A percentile compares a stretch with the other conserved stretches of the same genome.
Conservation (phyloP, 306 rosid genomes). For the Ormosia semicastrata region DNA sequence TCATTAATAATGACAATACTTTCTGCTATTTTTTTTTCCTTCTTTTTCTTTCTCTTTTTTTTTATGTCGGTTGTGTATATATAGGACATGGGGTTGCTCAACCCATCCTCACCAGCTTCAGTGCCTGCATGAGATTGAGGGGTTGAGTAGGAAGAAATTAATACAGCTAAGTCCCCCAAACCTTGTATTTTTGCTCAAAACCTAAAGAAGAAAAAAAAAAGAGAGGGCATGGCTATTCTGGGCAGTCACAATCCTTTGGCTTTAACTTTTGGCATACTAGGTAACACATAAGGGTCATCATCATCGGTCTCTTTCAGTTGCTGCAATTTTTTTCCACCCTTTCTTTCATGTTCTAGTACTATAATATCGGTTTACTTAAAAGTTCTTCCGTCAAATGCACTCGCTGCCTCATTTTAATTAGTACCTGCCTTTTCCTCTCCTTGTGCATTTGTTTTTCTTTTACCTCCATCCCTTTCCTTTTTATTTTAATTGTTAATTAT, state of each 20-base stretch:
- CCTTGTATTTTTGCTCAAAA: background rate
- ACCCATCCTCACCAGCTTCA: constrained; percentile 20
- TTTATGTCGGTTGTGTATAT: constrained; percentile 19
- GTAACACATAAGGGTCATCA: constrained; percentile 28
- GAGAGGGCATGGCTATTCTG: constrained; percentile 33
- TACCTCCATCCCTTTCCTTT: background rate
- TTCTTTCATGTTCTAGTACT: background rate
- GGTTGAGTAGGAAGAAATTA: background rate
- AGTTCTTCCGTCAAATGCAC: background rate
- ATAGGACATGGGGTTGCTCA: background rate
- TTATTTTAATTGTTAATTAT: background rate
- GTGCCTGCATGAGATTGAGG: constrained; percentile 22
- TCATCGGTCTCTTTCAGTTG: background rate
- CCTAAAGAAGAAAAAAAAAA: background rate
- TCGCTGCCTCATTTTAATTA: background rate
- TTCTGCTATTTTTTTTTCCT: background rate
- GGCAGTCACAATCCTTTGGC: constrained; percentile 35
- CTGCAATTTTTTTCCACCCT: background rate
- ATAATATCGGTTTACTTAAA: background rate
- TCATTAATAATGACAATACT: background rate
- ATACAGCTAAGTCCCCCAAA: constrained; percentile 18
- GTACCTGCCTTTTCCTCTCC: background rate
- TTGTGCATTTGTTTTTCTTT: background rate
- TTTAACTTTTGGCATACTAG: constrained; percentile 66
- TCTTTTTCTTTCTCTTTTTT: background rate